Conservation (phyloP, 257 asterid species). For the Capsicum chinense region DNA sequence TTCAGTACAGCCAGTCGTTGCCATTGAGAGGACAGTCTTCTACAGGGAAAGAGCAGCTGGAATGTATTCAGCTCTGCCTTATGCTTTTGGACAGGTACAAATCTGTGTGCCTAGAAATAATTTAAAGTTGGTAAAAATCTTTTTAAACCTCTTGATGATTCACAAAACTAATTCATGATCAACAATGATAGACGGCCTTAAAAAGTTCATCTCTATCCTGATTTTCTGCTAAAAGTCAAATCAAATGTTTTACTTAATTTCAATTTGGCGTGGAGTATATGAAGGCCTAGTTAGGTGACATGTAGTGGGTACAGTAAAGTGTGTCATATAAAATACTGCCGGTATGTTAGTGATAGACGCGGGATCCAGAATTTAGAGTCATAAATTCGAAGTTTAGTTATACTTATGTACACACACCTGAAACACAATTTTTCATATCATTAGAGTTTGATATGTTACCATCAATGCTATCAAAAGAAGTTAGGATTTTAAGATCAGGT, state of each 20-base stretch:
- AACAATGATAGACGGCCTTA: background rate
- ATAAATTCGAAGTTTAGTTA: background rate
- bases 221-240: background rate
- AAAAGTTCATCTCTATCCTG: background rate
- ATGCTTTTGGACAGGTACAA: constrained; percentile 78
- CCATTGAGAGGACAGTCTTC: constrained; percentile 77
- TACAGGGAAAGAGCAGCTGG: constrained; percentile 94
- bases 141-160: background rate
- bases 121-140: background rate
- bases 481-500: too few species aligned
- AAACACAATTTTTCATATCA: background rate
- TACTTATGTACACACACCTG: background rate
- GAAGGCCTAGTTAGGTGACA: background rate
- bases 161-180: background rate
- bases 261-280: background rate
- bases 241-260: background rate
- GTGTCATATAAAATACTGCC: background rate
- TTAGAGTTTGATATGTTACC: background rate
- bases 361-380: background rate
- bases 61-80: constrained; percentile 85
- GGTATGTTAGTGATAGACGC: background rate
- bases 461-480: too few species aligned
- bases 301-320: background rate
- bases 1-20: constrained; percentile 81
- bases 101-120: background rate